Conservation (phyloP, 2,329 filamentous ascomycete species). For the Fusarium subtropicale region DNA sequence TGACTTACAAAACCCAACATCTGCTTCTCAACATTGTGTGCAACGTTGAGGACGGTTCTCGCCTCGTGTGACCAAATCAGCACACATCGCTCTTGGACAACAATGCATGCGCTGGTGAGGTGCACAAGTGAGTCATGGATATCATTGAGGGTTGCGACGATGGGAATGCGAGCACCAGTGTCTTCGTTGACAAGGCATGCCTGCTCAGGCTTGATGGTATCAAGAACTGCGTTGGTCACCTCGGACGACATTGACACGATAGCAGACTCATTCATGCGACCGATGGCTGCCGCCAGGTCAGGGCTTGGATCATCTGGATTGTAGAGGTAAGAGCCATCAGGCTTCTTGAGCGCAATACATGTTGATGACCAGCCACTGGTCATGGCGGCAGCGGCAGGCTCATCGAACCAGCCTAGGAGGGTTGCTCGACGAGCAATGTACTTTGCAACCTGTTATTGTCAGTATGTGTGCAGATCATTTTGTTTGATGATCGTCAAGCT, state of each 20-base stretch:
- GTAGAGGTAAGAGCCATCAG: slow-evolving; percentile 37
- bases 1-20: slow-evolving; percentile 42
- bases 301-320: slow-evolving; percentile 42
- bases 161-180: slow-evolving; percentile 43
- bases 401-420: slow-evolving; percentile 46
- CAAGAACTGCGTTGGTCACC: slow-evolving; percentile 36
- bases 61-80: slow-evolving; percentile 45
- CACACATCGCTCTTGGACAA: slow-evolving; percentile 39
- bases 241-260: slow-evolving; percentile 46
- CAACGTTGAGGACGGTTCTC: slow-evolving; percentile 39
- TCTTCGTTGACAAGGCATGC: slow-evolving; percentile 34
- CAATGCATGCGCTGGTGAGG: slow-evolving; percentile 40
- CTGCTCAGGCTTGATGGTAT: slow-evolving; percentile 39
- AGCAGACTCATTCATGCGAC: slow-evolving; percentile 37
- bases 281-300: slow-evolving; percentile 35
- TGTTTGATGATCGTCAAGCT: not conserved
- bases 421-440: slow-evolving; percentile 46
- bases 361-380: slow-evolving; percentile 45
- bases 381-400: slow-evolving; percentile 35
- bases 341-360: slow-evolving; percentile 43
- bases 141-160: slow-evolving; percentile 34
- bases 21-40: slow-evolving; percentile 46
- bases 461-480: not conserved
- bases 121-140: slow-evolving; percentile 32
- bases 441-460: slow-evolving; percentile 38